Conservation (phyloP, 768 basidiomycete species). For the Lactarius quietus region DNA sequence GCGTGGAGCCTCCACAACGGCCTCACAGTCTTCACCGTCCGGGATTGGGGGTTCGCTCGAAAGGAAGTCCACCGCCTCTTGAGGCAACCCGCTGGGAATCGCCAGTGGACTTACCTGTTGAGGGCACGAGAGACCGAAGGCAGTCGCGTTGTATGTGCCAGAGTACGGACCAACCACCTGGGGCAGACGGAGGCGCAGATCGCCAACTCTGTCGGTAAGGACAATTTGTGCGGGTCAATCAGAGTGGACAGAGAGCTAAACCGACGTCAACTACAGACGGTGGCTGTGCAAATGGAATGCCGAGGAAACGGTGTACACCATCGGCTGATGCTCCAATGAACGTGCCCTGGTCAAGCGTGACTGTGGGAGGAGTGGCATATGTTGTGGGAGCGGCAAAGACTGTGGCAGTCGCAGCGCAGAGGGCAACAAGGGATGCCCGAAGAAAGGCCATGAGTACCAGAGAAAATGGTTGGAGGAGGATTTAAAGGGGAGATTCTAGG, state of each 20-base stretch:
- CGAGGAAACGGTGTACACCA: constrained; percentile 34
- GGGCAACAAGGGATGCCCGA: neutral
- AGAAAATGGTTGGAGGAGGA: too few species aligned
- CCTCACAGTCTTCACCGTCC: constrained; percentile 18
- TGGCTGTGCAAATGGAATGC: constrained; percentile 41
- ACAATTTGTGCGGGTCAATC: neutral
- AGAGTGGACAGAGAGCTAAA: neutral
- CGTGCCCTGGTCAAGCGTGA: constrained; percentile 32
- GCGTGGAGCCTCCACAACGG: too few species aligned
- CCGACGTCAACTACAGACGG: constrained; percentile 31
- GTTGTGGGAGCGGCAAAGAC: neutral
- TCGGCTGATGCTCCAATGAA: constrained; percentile 32
- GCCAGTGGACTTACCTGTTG: constrained; percentile 23
- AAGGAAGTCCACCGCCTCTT: neutral
- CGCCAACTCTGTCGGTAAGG: constrained; percentile 29
- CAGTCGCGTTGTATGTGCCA: constrained; percentile 20
- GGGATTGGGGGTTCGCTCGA: neutral
- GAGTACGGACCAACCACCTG: constrained; percentile 15
- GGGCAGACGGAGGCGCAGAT: constrained; percentile 39
- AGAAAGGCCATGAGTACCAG: neutral
- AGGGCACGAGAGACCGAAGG: constrained; percentile 29
- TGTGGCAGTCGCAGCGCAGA: neutral
- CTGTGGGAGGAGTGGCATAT: constrained; percentile 13
- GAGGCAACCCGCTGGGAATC: neutral
- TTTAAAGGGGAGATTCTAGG: neutral